phyloP scores from a whole-genome alignment of 1,284 basidiomycete genomes.

The Ustanciosporium gigantosporum region DNA sequence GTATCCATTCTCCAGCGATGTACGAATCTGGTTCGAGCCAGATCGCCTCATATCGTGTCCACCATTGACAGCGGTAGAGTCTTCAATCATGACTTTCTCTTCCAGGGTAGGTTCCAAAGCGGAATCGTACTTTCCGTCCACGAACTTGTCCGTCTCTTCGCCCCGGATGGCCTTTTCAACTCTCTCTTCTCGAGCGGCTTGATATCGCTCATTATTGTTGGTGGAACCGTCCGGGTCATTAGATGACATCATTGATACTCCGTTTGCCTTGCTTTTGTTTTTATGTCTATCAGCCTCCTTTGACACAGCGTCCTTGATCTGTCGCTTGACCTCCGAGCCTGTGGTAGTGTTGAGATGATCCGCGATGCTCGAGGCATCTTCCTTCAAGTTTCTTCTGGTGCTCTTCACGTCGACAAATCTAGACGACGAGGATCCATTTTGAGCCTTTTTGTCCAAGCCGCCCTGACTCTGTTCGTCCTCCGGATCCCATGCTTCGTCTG shows the following conservation, averaged over 20 bases:
- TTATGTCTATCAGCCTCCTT: constrained; percentile 1
- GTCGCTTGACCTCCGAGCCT: constrained; percentile 9
- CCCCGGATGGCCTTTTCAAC: constrained; percentile 16
- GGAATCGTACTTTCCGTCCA: constrained; percentile 36
- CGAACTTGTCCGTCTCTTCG: constrained; percentile 21
- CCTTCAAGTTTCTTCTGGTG: constrained; percentile 8
- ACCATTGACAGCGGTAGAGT: constrained; percentile 19
- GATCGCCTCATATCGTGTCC: constrained; percentile 3
- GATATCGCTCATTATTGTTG: constrained; percentile 27
- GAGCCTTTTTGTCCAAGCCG: constrained; percentile 11
- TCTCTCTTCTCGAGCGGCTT: constrained; percentile 20
- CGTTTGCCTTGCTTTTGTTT: constrained; percentile 6
- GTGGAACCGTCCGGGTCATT: constrained; percentile 3
- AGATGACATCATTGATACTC: background rate
- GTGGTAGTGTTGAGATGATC: constrained; percentile 12
- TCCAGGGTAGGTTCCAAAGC: constrained; percentile 38
- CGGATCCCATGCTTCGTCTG: constrained; percentile 72
- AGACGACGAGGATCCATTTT: constrained; percentile 1
- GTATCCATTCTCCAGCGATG: constrained; percentile 6
- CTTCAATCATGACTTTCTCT: constrained; percentile 29
- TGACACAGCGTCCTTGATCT: constrained; percentile 24
- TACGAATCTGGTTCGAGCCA: constrained; percentile 1
- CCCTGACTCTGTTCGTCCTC: constrained; percentile 70
- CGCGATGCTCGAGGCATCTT: constrained; percentile 6
- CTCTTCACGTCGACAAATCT: constrained; percentile 17